These are phyloP conservation scores for Dillenia suffruticosa DNA, from an alignment of 164 flowering plant genomes.

Conservation along the genomic window DNA sequence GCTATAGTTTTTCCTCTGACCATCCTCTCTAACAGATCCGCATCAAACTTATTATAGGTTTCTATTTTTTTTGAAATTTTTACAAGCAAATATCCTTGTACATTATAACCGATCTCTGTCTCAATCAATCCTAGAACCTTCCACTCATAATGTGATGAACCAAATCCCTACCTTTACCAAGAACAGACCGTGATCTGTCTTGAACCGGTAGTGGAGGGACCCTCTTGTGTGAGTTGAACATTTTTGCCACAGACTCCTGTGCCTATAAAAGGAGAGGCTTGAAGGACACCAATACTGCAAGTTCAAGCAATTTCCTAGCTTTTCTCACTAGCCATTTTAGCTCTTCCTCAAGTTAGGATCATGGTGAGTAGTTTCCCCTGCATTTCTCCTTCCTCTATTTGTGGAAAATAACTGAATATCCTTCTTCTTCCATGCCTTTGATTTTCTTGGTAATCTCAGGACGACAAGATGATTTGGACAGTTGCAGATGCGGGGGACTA, in stretches of 20 bases:
- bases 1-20: conserved; percentile 14
- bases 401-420: background rate
- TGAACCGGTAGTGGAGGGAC: conserved; percentile 31
- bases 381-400: background rate
- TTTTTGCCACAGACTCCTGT: background rate
- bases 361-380: conserved; percentile 21
- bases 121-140: conserved; percentile 13
- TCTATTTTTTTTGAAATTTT: too few species aligned
- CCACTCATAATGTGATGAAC: conserved; percentile 24
- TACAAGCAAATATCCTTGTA: too few species aligned
- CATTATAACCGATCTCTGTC: too few species aligned
- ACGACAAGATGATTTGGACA: conserved; percentile 45
- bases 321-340: conserved; percentile 12
- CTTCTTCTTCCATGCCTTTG: background rate
- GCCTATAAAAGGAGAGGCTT: conserved; percentile 41
- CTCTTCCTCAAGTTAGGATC: conserved; percentile 12
- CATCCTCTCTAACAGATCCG: conserved; percentile 24
- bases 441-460: conserved; percentile 24
- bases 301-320: conserved; percentile 13
- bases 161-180: conserved; percentile 31
- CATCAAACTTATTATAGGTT: conserved; percentile 7
- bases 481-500: conserved; percentile 69
- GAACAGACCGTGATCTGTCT: conserved; percentile 18
- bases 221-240: conserved; percentile 12
- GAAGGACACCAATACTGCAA: conserved; percentile 12